Conservation (phyloP, 257 asterid genomes). For the Solanum raphanifolium region DNA sequence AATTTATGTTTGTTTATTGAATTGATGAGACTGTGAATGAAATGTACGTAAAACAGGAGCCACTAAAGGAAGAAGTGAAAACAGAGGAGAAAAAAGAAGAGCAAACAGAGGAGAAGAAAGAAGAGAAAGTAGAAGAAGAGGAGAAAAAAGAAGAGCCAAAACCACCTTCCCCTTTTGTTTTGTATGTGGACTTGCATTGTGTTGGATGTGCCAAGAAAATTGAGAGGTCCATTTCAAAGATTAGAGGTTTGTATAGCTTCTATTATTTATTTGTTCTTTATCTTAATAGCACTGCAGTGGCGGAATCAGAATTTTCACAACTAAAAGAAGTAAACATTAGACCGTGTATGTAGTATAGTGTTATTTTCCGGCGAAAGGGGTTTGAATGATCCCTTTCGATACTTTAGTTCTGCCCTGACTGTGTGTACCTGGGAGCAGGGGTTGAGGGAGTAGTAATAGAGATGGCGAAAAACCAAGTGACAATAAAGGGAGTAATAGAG, state of each 20-base stretch:
- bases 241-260: slow-evolving; percentile 44
- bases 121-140: slow-evolving; percentile 22
- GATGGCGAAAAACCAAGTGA: slow-evolving; percentile 60
- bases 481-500: slow-evolving; percentile 70
- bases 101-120: slow-evolving; percentile 19
- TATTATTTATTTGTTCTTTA: neutral
- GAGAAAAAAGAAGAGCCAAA: slow-evolving; percentile 39
- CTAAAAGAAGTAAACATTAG: neutral
- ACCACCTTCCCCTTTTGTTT: slow-evolving; percentile 53
- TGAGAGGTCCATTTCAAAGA: slow-evolving; percentile 53
- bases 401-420: neutral
- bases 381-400: neutral
- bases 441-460: slow-evolving; percentile 60
- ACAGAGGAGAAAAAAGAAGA: slow-evolving; percentile 24
- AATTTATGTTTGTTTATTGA: neutral
- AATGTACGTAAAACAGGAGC: slow-evolving; percentile 9
- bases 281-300: neutral
- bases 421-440: slow-evolving; percentile 18
- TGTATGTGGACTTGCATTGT: slow-evolving; percentile 75
- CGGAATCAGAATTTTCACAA: neutral
- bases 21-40: neutral
- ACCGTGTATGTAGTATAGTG: neutral
- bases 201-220: slow-evolving; percentile 85
- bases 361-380: neutral
- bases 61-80: slow-evolving; percentile 32